A percentile compares a stretch with the other conserved stretches of the same genome.
Evolutionary conservation across 345 rosid species (phyloP).

Genomic region (Toxicodendron radicans): DNA sequence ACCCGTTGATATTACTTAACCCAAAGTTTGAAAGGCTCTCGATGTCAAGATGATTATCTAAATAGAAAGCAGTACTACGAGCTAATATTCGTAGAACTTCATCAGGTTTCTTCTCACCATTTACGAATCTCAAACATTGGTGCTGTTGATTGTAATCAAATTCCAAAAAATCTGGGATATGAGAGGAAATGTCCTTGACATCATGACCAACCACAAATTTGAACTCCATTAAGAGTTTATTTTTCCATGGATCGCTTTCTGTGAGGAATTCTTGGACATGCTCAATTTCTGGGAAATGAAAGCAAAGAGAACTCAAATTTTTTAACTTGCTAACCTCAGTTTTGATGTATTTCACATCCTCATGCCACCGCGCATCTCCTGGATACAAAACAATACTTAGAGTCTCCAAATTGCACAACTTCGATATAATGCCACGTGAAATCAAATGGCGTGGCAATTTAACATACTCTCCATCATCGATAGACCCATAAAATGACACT

Average conservation of each 20-base stretch:
- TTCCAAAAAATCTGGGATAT: slow-evolving; percentile 12
- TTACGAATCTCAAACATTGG: slow-evolving; percentile 22
- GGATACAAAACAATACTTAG: neutral
- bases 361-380: neutral
- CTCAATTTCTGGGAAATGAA: neutral
- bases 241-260: neutral
- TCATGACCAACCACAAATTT: slow-evolving; percentile 24
- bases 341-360: neutral
- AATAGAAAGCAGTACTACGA: neutral
- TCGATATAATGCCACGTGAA: neutral
- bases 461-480: neutral
- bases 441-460: neutral
- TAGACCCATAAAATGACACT: neutral
- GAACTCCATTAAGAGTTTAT: slow-evolving; percentile 10
- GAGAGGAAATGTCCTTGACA: slow-evolving; percentile 15
- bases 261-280: neutral
- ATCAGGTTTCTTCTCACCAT: neutral
- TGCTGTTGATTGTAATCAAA: slow-evolving; percentile 1
- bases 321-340: neutral
- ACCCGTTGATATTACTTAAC: neutral
- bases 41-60: no score
- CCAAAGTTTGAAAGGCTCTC: slow-evolving; percentile 8
- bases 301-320: neutral
- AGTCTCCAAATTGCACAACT: neutral
- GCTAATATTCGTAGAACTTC: neutral